Percentiles rank a stretch among this genome's conserved stretches.
These are phyloP conservation scores for Aspergillus sp. DNA, from an alignment of 2,329 filamentous ascomycete genomes.

Conservation along the genomic window DNA sequence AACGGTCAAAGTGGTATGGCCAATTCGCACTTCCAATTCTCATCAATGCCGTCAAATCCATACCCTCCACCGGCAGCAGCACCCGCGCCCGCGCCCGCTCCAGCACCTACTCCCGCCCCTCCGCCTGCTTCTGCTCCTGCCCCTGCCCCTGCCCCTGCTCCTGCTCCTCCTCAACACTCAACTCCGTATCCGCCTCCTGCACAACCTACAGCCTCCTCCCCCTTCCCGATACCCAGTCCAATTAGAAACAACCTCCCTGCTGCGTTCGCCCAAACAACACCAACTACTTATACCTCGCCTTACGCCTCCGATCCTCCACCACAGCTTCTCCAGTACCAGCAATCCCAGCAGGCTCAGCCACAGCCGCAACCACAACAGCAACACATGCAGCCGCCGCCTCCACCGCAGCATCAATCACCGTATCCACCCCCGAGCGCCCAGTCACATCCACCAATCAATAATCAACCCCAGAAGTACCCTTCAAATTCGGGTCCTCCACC, in stretches of 20 bases:
- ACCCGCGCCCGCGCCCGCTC: slow-evolving; percentile 23
- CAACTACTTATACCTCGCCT: slow-evolving; percentile 42
- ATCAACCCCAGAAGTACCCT: slow-evolving; percentile 10
- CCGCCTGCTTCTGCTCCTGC: not conserved
- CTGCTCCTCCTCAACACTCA: slow-evolving; percentile 19
- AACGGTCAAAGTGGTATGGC: slow-evolving; percentile 30
- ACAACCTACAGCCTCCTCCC: slow-evolving; percentile 31
- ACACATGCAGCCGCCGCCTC: slow-evolving; percentile 22
- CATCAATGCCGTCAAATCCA: slow-evolving; percentile 34
- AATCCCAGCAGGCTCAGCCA: slow-evolving; percentile 28
- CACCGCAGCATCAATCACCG: slow-evolving; percentile 26
- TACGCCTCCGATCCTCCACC: slow-evolving; percentile 41
- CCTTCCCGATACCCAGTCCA: slow-evolving; percentile 37
- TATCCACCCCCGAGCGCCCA: slow-evolving; percentile 23
- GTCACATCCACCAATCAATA: slow-evolving; percentile 15
- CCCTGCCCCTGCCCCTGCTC: slow-evolving; percentile 9
- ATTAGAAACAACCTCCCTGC: slow-evolving; percentile 41
- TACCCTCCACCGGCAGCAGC: slow-evolving; percentile 28
- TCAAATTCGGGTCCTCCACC: slow-evolving; percentile 18
- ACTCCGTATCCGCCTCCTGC: slow-evolving; percentile 24
- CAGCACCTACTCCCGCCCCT: slow-evolving; percentile 12
- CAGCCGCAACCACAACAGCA: slow-evolving; percentile 21
- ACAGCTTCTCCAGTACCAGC: slow-evolving; percentile 32
- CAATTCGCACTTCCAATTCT: slow-evolving; percentile 40
- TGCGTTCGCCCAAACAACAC: slow-evolving; percentile 37